phyloP scores from a whole-genome alignment of 768 basidiomycete species.

The Asterophora parasitica region DNA sequence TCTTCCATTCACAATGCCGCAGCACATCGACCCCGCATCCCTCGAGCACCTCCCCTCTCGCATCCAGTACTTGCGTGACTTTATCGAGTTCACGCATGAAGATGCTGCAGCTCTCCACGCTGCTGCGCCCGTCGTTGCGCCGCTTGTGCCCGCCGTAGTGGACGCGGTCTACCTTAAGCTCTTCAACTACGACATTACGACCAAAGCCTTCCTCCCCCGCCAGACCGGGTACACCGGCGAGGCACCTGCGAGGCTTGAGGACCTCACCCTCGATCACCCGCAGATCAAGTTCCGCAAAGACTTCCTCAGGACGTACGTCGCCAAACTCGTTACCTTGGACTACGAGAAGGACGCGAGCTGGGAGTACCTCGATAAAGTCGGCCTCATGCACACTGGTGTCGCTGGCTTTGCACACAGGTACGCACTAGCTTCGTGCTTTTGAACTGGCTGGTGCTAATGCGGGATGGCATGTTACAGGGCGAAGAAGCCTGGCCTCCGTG shows the following conservation, averaged over 20 bases:
- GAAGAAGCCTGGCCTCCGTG: too few relatives aligned
- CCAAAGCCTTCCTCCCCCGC: constrained; percentile 30
- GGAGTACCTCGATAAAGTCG: constrained; percentile 45
- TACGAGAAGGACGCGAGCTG: constrained; percentile 37
- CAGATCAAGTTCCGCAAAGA: constrained; percentile 45
- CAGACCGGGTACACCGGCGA: constrained; percentile 38
- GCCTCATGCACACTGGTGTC: constrained; percentile 45
- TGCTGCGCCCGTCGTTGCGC: constrained; percentile 35
- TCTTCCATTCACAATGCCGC: constrained; percentile 20
- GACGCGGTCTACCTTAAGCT: constrained; percentile 44
- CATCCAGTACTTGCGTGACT: constrained; percentile 40
- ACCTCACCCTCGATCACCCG: constrained; percentile 37
- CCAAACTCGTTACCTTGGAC: constrained; percentile 39
- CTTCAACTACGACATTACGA: constrained; percentile 40
- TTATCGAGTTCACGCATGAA: constrained; percentile 37
- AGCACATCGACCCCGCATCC: constrained; percentile 21
- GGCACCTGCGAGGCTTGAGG: constrained; percentile 31
- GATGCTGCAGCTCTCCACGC: constrained; percentile 39
- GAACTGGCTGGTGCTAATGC: too few relatives aligned
- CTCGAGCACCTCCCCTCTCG: constrained; percentile 31
- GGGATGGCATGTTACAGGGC: too few relatives aligned
- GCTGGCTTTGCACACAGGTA: constrained; percentile 40
- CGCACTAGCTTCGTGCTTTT: constrained; percentile 7
- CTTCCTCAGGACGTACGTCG: constrained; percentile 28
- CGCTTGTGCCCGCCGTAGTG: constrained; percentile 38